Evolutionary conservation across 306 rosid genomes (phyloP), one percentile per base, ranked within the genome.

Genomic region (Oemleria cerasiformis): DNA sequence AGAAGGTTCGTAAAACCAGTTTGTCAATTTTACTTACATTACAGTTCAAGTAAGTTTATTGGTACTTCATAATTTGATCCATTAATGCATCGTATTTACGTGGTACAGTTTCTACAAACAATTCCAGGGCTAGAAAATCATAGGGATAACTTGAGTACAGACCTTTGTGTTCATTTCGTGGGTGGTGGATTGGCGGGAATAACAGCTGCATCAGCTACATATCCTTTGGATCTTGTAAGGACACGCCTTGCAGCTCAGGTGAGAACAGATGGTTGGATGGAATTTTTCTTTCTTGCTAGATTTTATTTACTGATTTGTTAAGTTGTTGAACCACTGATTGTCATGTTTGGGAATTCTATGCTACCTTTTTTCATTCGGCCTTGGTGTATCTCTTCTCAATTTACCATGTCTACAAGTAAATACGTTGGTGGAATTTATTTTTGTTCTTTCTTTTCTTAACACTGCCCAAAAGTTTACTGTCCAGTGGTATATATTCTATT

Each of bases 231-330:
- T 79, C 99, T 94, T 71, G 97, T 94, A 42, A 94, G 99, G 83
- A 94, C 99, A 9, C 91, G 99, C 72, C 95, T 94, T 64, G 99
- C 99, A 70, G 96, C 95, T 54, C 99, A 94, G 96, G 99, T 94
- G 69, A 77, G 67, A 70, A 55, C 59, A 45, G 57, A 45, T 67
- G 42, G 40, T 53, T 64, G 38, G 16, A 73, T 42, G n/a, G 13
- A 12, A 7, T 11, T 34, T 21, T 4, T 49, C 38, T 21, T 10
- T 14, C 20, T 59, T 17, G 39, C 45, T 56, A 53, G 9, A 34
- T 41, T 67, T 12, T 42, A 16, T 47, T 45, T 17, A 25, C 12
- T 54, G 59, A 57, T 19, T 42, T 43, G 11, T 19, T 16, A 42
- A 42, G 44, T 15, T 59, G 19, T 58, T 20, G 49, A 39, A 56